A percentile compares a stretch with the other conserved stretches of the same genome.
Conservation (phyloP, 2,329 filamentous ascomycete species). For the Phialocephala sp. region DNA sequence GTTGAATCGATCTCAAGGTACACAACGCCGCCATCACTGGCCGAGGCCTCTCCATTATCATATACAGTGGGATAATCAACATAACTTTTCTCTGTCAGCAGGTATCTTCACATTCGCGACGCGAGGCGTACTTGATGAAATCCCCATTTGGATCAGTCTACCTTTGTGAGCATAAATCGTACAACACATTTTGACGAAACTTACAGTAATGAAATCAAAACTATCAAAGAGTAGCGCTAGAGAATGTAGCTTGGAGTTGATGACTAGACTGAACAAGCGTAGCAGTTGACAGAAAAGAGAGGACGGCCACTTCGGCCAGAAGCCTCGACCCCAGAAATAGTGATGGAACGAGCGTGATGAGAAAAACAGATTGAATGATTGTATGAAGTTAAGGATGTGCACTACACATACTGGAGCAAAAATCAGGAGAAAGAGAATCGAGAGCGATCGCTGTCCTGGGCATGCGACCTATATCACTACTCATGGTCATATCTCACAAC, state of each 20-base stretch:
- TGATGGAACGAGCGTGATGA: slow-evolving; percentile 22
- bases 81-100: slow-evolving; percentile 16
- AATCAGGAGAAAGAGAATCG: neutral
- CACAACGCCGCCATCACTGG: slow-evolving; percentile 51
- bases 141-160: slow-evolving; percentile 11
- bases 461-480: neutral
- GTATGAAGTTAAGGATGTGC: slow-evolving; percentile 3
- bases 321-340: slow-evolving; percentile 21
- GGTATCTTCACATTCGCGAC: neutral
- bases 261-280: slow-evolving; percentile 10
- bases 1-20: slow-evolving; percentile 72
- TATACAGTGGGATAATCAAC: slow-evolving; percentile 44
- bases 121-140: slow-evolving; percentile 4
- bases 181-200: neutral
- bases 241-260: neutral
- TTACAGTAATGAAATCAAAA: slow-evolving; percentile 18
- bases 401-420: neutral
- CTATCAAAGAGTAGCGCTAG: slow-evolving; percentile 13
- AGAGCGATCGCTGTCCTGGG: neutral
- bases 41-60: slow-evolving; percentile 41
- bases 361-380: neutral
- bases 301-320: slow-evolving; percentile 18
- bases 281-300: slow-evolving; percentile 15
- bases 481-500: neutral
- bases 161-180: neutral